phyloP scores from a whole-genome alignment of 345 rosid genomes.

The Brassica incana region DNA sequence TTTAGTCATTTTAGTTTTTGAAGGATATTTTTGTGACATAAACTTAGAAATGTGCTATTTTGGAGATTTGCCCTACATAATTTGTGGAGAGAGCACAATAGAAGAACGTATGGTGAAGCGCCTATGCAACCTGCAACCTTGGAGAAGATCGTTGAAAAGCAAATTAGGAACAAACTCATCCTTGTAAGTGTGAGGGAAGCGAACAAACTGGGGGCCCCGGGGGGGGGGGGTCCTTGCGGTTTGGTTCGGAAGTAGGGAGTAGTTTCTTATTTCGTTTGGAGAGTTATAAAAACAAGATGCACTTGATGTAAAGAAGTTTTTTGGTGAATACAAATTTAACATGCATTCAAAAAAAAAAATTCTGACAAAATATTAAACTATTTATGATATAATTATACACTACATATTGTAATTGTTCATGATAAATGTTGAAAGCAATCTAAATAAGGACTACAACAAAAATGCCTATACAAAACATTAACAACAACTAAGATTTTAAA shows the following conservation, averaged over 20 bases:
- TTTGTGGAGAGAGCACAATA: not conserved
- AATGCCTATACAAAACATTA: not conserved
- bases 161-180: not conserved
- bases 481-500: not conserved
- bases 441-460: not conserved
- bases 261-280: not conserved
- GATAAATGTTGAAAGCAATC: no score
- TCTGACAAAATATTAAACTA: no score
- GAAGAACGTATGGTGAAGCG: not conserved
- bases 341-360: not conserved
- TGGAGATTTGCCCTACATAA: no score
- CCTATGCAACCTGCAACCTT: not conserved
- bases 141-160: not conserved
- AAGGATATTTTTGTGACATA: no score
- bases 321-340: not conserved
- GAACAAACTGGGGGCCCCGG: not conserved
- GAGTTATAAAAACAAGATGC: not conserved
- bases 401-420: not conserved
- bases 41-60: no score
- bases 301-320: not conserved
- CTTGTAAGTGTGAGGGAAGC: not conserved
- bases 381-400: no score
- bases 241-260: not conserved
- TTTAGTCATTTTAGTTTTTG: no score
- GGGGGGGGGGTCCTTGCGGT: not conserved